Base-by-base conservation (phyloP, 345 rosid genomes). In the Alliaria petiolata region DNA sequence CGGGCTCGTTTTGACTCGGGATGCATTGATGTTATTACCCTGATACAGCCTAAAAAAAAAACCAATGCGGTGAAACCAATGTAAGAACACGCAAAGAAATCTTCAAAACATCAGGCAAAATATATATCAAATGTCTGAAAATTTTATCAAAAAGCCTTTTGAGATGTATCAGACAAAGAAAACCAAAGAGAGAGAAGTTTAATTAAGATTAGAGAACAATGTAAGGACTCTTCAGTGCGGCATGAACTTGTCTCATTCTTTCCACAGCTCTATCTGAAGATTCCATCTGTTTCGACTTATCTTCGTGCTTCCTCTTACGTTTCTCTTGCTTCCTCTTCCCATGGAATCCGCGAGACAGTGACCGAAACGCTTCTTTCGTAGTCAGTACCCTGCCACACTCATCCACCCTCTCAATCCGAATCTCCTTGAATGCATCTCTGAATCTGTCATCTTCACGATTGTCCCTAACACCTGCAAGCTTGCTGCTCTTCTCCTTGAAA, bases 311-410 rank as follows among this genome's bases (percentile, higher is more conserved):
- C 63, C 36, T 72, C 31, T 5, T 22, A 38, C 30, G 54, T 71
- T 62, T 71, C 63, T 53, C 70, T 54, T 26, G 75, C 51, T 70
- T 70, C 53, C 22, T 60, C 67, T 50, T 72, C 19, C 76, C 76
- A 44, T 72, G 70, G 47, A 71, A 71, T 0, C 62, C 20, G 30
- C 63, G 63, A 53, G n/a, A 63, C 16, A 72, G 35, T 22, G 17
- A 2, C 39, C 26, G 14, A 63, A n/a, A 72, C 15, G 70, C 70
- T 62, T 72, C 56, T 43, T 43, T 63, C 10, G 2, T 10, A 54
- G 10, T 72, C 70, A 64, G 1, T 9, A 25, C 28, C 57, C 70
- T 72, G 53, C 76, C 76, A 12, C 8, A 25, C 69, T 54, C 69
- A 28, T 72, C 70, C 7, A 44, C 56, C 42, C 65, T 63, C 0